Percentiles rank a stretch among this genome's conserved stretches.
Conservation (phyloP, 805 yeast genomes). For the Lipomyces sp. region DNA sequence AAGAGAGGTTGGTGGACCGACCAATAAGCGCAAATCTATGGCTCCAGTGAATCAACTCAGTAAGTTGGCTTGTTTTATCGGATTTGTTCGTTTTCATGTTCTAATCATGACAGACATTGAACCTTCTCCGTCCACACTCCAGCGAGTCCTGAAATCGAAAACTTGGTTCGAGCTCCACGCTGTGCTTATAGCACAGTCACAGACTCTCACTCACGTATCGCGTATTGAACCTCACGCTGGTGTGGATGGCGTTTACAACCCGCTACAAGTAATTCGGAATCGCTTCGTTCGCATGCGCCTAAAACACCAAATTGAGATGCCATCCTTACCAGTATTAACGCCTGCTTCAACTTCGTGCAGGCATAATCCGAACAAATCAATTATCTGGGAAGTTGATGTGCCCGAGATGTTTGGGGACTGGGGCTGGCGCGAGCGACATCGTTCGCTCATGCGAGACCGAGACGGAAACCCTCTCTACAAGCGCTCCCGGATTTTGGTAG, state of each 20-base stretch:
- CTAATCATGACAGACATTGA: constrained; percentile 3
- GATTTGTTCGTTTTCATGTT: neutral
- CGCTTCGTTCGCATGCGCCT: constrained; percentile 15
- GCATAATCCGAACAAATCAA: constrained; percentile 2
- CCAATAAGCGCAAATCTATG: neutral
- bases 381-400: constrained; percentile 28
- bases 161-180: constrained; percentile 25
- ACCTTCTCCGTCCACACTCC: constrained; percentile 17
- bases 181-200: constrained; percentile 15
- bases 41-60: neutral
- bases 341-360: constrained; percentile 23
- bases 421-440: constrained; percentile 28
- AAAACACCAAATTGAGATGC: constrained; percentile 5
- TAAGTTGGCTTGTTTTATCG: neutral
- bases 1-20: neutral
- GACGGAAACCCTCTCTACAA: constrained; percentile 15
- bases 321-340: constrained; percentile 4
- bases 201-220: constrained; percentile 1
- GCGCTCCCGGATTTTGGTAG: neutral
- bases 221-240: constrained; percentile 6
- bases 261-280: constrained; percentile 27
- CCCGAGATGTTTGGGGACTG: constrained; percentile 25
- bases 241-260: constrained; percentile 30
- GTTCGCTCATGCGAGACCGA: constrained; percentile 21
- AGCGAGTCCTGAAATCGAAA: constrained; percentile 19